Evolutionary conservation across 2,329 filamentous ascomycete genomes (phyloP).

Genomic region (Colletotrichum sp.): DNA sequence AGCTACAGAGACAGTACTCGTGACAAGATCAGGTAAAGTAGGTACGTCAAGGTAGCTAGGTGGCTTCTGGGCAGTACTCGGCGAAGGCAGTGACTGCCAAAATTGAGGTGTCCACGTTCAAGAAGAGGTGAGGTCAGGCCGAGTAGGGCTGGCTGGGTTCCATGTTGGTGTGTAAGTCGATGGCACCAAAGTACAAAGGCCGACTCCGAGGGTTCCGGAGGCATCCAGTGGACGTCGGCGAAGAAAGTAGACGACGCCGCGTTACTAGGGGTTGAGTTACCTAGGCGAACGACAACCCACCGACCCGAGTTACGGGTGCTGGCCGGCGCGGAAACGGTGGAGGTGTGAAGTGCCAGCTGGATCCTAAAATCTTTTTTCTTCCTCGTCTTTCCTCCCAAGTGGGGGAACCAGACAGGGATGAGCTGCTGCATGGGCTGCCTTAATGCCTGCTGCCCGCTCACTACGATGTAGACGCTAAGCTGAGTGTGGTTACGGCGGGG

Average conservation of each 20-base stretch:
- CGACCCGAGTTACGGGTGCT: background rate
- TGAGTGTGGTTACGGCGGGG: background rate
- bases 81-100: background rate
- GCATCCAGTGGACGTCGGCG: background rate
- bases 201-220: slow-evolving; percentile 15
- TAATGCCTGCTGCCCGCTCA: background rate
- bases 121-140: background rate
- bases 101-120: background rate
- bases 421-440: background rate
- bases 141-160: background rate
- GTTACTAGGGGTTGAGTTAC: background rate
- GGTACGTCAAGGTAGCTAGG: background rate
- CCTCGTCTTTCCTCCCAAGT: background rate
- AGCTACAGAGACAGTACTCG: background rate
- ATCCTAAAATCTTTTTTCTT: background rate
- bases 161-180: slow-evolving; percentile 4
- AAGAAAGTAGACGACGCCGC: background rate
- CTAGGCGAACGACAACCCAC: background rate
- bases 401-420: background rate
- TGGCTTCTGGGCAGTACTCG: background rate
- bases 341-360: background rate
- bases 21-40: background rate
- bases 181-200: background rate
- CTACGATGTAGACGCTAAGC: background rate
- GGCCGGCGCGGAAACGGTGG: background rate